Base-by-base conservation (phyloP, 176 grass and related monocot species). In the Zoysia pacifica region DNA sequence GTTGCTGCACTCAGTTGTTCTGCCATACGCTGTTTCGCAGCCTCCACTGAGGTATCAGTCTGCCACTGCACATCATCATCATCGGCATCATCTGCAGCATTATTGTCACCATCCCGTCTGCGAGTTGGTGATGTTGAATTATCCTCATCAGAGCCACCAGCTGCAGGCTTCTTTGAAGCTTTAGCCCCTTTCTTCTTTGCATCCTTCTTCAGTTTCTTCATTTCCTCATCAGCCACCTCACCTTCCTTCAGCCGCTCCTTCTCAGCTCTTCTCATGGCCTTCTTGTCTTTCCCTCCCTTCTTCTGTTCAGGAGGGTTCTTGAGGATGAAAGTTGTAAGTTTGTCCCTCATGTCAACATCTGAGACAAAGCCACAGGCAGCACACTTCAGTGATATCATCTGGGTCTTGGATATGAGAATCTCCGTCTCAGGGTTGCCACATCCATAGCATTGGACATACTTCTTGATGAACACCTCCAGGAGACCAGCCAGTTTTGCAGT, bases 351-450 rank as follows among this genome's bases (percentile, higher is more conserved):
- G 62, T 94, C 90, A 61, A 97, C 95, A 85, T 97, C 83, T 7
- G 95, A 94, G 11, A 97, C 49, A 16, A 75, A 91, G 11, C 95
- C 95, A 69, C 95, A 97, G 5, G 95, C 95, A 77, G 92, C 91
- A 69, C 95, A 97, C 48, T 94, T 94, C 74, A 97, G 70, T 2
- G 90, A 89, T 10, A 94, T 70, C 86, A 73, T 90, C 83, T 94
- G 78, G 5, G 77, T 81, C 78, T 93, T 93, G 1, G 87, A 91
- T 16, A 97, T 81, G 41, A 92, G 76, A 52, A 97, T 75, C 79
- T 93, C 90, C 5, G 92, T 97, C 86, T 97, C 95, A 38, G 91
- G 95, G n/a, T 94, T 97, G 74, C 87, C 67, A 13, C 95, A 97
- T 0, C 84, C 88, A 11, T 94, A 92, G 4, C 95, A 97, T 48